Evolutionary conservation across 306 rosid species (phyloP).

Genomic region (Casuarina equisetifolia): DNA sequence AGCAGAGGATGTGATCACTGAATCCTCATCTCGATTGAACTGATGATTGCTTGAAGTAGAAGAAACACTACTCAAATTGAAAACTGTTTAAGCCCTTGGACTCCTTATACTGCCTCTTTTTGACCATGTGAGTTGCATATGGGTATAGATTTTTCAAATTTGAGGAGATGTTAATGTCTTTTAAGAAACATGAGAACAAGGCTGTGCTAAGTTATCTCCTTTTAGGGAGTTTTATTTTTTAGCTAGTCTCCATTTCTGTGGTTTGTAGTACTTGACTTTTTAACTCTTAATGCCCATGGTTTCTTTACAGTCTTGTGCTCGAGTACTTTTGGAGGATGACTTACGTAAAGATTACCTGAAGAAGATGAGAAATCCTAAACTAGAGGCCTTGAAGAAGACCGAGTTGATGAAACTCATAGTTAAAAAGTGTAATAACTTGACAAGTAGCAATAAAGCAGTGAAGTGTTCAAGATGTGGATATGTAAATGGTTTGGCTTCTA

Average conservation of each 20-base stretch:
- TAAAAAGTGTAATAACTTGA: slow-evolving; percentile 46
- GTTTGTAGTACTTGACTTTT: slow-evolving; percentile 17
- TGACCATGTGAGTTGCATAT: background rate
- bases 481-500: slow-evolving; percentile 58
- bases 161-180: background rate
- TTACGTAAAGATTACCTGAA: slow-evolving; percentile 40
- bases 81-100: background rate
- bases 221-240: background rate
- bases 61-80: background rate
- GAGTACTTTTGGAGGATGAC: slow-evolving; percentile 60
- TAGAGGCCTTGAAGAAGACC: slow-evolving; percentile 51
- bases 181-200: background rate
- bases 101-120: background rate
- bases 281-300: slow-evolving; percentile 21
- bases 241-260: slow-evolving; percentile 13
- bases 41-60: background rate
- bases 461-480: slow-evolving; percentile 72
- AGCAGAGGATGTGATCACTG: background rate
- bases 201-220: background rate
- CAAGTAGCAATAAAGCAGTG: slow-evolving; percentile 39
- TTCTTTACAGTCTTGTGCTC: slow-evolving; percentile 70
- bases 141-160: background rate
- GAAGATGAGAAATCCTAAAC: slow-evolving; percentile 66
- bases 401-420: slow-evolving; percentile 45
- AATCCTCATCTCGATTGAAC: background rate